Conservation (phyloP, 1,139 yeast genomes). For the Pneumocystis oryctolagi region DNA sequence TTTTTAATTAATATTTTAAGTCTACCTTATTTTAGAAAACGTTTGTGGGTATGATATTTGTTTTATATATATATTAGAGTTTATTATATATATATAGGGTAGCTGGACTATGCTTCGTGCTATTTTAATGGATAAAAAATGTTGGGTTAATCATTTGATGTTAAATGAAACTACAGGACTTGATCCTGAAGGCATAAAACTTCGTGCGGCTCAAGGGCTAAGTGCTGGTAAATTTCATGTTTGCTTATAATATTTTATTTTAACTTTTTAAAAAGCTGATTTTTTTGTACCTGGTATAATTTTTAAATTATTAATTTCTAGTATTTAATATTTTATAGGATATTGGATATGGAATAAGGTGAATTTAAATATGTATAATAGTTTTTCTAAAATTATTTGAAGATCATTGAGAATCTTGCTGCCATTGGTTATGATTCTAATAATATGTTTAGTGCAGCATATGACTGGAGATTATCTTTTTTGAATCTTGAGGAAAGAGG, state of each 20-base stretch:
- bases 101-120: slow-evolving; percentile 87
- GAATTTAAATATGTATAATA: background rate
- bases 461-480: slow-evolving; percentile 91
- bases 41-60: slow-evolving; percentile 44
- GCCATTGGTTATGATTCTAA: slow-evolving; percentile 89
- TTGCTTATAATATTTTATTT: background rate
- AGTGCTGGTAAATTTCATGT: slow-evolving; percentile 45
- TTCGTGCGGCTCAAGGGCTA: slow-evolving; percentile 90
- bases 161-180: slow-evolving; percentile 81
- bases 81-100: slow-evolving; percentile 33
- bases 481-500: slow-evolving; percentile 53
- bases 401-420: slow-evolving; percentile 71
- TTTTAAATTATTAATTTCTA: background rate
- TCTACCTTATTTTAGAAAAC: slow-evolving; percentile 69
- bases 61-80: background rate
- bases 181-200: slow-evolving; percentile 67
- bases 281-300: slow-evolving; percentile 73
- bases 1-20: background rate
- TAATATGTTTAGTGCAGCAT: slow-evolving; percentile 78
- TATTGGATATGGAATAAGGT: slow-evolving; percentile 95
- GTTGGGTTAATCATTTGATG: slow-evolving; percentile 88
- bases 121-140: slow-evolving; percentile 77
- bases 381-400: background rate
- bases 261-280: slow-evolving; percentile 34
- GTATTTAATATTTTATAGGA: background rate